Base-by-base conservation (phyloP, 768 basidiomycete genomes). In the Phlebiopsis flavidoalba region DNA sequence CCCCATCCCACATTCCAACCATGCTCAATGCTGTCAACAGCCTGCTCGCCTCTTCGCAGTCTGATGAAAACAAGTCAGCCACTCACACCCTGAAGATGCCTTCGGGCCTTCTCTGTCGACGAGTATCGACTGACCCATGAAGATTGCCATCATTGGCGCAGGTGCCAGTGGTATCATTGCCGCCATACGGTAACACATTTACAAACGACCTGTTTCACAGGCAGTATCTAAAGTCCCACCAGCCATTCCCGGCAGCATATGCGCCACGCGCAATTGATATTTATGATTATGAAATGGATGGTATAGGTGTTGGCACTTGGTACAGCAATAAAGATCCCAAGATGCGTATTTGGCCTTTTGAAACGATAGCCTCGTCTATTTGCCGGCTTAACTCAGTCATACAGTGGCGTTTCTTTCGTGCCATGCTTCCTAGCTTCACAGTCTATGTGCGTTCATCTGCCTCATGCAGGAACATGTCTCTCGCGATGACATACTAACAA, bases 291-390 rank as follows among this genome's bases (percentile, higher is more conserved):
- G n/a, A 82, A 8, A 79, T 80, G 54, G 72, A 76, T n/a, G 81
- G 79, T 1, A 73, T 88, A 21, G 86, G 86, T 11, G n/a, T n/a
- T n/a, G 86, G 86, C 1, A 80, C 84, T 3, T 88, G 86, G 86
- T 81, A 75, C 63, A 70, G 72, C 7, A 86, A 85, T 59, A 76
- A 69, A 59, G 85, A 85, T 67, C 83, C 83, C n/a, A n/a, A n/a
- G n/a, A 82, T 82, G 52, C 66, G 76, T 66, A 24, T 17, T 19
- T 7, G 8, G 35, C 12, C 14, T 17, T n/a, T 11, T 40, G 47
- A n/a, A 26, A 59, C 60, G 12, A 35, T 55, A 31, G n/a, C n/a
- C n/a, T n/a, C n/a, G n/a, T n/a, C 21, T 19, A 5, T 12, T 17
- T 52, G 33, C 21, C 22, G 33, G 53, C 14, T 49, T 49, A 11